phyloP scores from a whole-genome alignment of 2,329 filamentous ascomycete species.

The Pseudocercospora musae region DNA sequence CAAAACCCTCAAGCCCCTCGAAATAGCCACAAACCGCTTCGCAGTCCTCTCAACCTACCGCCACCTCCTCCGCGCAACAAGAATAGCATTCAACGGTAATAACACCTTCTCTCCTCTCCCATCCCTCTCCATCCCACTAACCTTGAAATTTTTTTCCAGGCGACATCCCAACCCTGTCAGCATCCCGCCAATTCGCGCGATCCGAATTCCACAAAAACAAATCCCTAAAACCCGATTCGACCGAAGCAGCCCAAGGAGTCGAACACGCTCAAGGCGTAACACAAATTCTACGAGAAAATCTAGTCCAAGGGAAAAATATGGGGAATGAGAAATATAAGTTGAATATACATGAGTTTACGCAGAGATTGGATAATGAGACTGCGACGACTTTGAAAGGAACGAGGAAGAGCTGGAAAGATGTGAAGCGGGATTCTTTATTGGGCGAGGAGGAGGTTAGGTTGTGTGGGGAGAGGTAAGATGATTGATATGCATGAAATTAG shows the following conservation, averaged over 20 bases:
- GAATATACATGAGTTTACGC: constrained; percentile 84
- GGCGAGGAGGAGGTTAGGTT: constrained; percentile 5
- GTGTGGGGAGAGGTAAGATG: background rate
- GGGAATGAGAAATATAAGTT: constrained; percentile 54
- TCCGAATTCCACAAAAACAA: constrained; percentile 65
- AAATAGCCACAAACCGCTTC: constrained; percentile 31
- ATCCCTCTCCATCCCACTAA: background rate
- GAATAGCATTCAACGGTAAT: constrained; percentile 79
- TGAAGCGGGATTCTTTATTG: constrained; percentile 34
- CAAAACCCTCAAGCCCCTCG: constrained; percentile 17
- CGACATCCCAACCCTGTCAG: constrained; percentile 64
- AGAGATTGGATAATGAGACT: constrained; percentile 89
- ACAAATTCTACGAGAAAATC: constrained; percentile 72
- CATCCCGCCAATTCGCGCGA: constrained; percentile 70
- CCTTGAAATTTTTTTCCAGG: constrained; percentile 41
- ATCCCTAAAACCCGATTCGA: constrained; percentile 48
- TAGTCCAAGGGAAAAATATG: constrained; percentile 69
- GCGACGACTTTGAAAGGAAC: constrained; percentile 62
- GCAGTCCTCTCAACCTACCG: constrained; percentile 78
- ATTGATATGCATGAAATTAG: too few relatives aligned
- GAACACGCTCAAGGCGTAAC: constrained; percentile 80
- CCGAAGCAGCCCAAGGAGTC: constrained; percentile 63
- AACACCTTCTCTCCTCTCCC: constrained; percentile 1
- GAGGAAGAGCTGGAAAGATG: constrained; percentile 39
- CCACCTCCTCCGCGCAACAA: constrained; percentile 73